phyloP scores from a whole-genome alignment of 2,329 filamentous ascomycete species.

The Pseudogymnoascus sp. region DNA sequence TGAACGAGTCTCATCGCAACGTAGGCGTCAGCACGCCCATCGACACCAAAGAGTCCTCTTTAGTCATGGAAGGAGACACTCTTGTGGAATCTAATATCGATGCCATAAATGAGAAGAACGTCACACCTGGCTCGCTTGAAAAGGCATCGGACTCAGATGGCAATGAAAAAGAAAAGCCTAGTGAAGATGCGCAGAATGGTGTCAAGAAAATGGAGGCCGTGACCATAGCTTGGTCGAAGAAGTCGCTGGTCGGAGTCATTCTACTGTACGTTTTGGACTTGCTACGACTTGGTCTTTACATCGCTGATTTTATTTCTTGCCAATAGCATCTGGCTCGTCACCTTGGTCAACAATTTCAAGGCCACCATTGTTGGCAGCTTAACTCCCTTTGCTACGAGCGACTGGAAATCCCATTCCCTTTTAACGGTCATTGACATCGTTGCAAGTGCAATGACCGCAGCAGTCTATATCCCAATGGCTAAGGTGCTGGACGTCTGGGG shows the following conservation, averaged over 20 bases:
- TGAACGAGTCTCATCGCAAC: conserved; percentile 8
- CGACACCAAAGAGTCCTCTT: background rate
- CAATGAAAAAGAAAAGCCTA: conserved; percentile 17
- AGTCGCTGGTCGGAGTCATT: conserved; percentile 39
- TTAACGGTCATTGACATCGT: conserved; percentile 45
- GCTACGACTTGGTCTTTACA: background rate
- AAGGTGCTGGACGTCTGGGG: conserved; percentile 64
- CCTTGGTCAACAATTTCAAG: conserved; percentile 37
- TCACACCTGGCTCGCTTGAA: background rate
- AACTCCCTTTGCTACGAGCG: conserved; percentile 22
- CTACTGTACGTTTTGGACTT: conserved; percentile 33
- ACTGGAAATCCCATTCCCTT: conserved; percentile 20
- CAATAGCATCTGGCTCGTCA: conserved; percentile 38
- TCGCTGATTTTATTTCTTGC: background rate
- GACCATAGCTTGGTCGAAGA: conserved; percentile 43
- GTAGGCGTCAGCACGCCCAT: conserved; percentile 8
- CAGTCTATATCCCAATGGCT: conserved; percentile 56
- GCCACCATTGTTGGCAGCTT: conserved; percentile 27
- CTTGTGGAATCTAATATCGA: background rate
- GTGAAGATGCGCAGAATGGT: conserved; percentile 28
- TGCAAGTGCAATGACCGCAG: conserved; percentile 46
- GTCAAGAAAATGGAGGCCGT: conserved; percentile 46
- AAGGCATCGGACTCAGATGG: background rate
- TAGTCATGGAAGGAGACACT: background rate
- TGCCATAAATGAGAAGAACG: background rate